Evolutionary conservation across 2,329 filamentous ascomycete species (phyloP), one percentile per base, ranked within the genome.

Genomic region (Cercospora sp.): DNA sequence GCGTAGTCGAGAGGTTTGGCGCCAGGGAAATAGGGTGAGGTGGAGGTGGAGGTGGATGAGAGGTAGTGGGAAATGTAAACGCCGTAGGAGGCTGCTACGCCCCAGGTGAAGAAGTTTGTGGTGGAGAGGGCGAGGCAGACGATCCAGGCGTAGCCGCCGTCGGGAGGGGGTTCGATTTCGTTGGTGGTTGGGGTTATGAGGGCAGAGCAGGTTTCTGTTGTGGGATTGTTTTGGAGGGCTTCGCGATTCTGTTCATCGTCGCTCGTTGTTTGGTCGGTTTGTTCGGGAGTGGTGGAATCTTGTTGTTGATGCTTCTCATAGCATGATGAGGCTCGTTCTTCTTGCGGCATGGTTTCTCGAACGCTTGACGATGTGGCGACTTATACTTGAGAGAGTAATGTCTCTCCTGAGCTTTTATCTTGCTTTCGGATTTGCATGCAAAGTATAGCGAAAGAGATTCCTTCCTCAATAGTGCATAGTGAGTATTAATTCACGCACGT

Each of bases 51-150:
- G 16, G 77, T 62, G 28, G 78, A 72, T 5, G 73, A 65, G 6
- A 83, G 74, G 67, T 82, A 84, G 64, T 82, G 79, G 4, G 80
- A 78, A 0, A 84, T 78, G 67, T 82, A 83, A 13, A 84, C 78
- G 42, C 80, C 81, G 66, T 81, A 84, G 13, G 76, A 78, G 23
- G 74, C 70, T 20, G 70, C 67, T 5, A 75, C 62, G 55, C 77
- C 78, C 77, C 77, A 78, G 16, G 77, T 78, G 67, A 76, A 75
- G 66, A 69, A 70, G 63, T 78, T 79, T 64, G 78, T 64, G 40
- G 74, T 67, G 53, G 73, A 73, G 10, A 77, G 69, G 12, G 74
- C 74, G 20, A 60, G 62, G 9, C 75, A 75, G 63, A 73, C 72
- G 3, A 80, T 71, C 79, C 79, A 81, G 61, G 77, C 79, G 62